A percentile compares a stretch with the other conserved stretches of the same genome.
Evolutionary conservation across 768 basidiomycete species (phyloP).

Genomic region (Leccinum variicolor): DNA sequence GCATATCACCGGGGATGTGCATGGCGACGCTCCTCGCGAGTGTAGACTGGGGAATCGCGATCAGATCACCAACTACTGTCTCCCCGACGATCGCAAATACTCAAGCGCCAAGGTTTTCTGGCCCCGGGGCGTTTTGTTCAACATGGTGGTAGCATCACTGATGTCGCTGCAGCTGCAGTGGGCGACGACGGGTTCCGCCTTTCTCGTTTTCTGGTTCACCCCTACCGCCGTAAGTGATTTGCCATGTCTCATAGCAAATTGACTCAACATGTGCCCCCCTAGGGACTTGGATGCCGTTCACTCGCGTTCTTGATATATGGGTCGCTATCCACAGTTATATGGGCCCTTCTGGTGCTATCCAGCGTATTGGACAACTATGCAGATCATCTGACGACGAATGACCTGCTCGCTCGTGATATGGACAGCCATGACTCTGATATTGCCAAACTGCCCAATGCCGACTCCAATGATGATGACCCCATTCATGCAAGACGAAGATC

Average conservation of each 20-base stretch:
- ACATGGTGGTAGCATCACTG: neutral
- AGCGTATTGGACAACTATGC: conserved; percentile 10
- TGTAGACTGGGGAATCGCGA: neutral
- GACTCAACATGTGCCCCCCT: neutral
- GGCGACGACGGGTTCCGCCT: conserved; percentile 27
- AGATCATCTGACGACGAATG: neutral
- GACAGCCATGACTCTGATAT: neutral
- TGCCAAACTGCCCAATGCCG: neutral
- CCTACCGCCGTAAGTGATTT: conserved; percentile 20
- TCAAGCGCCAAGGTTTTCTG: too few relatives aligned
- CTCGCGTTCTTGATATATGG: neutral
- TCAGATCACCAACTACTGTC: conserved; percentile 19
- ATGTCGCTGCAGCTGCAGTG: conserved; percentile 21
- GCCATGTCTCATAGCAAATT: neutral
- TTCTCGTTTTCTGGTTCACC: conserved; percentile 24
- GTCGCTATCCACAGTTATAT: conserved; percentile 21
- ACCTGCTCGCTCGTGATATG: neutral
- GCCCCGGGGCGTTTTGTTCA: conserved; percentile 17
- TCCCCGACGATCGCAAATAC: neutral
- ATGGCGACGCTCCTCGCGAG: neutral
- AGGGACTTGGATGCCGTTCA: conserved; percentile 31
- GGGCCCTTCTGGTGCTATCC: conserved; percentile 25
- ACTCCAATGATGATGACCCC: neutral
- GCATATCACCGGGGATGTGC: neutral
- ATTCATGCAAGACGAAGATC: too few relatives aligned